These are phyloP conservation scores for Zopfia rhizophila DNA, from an alignment of 2,329 filamentous ascomycete species.

Conservation along the genomic window DNA sequence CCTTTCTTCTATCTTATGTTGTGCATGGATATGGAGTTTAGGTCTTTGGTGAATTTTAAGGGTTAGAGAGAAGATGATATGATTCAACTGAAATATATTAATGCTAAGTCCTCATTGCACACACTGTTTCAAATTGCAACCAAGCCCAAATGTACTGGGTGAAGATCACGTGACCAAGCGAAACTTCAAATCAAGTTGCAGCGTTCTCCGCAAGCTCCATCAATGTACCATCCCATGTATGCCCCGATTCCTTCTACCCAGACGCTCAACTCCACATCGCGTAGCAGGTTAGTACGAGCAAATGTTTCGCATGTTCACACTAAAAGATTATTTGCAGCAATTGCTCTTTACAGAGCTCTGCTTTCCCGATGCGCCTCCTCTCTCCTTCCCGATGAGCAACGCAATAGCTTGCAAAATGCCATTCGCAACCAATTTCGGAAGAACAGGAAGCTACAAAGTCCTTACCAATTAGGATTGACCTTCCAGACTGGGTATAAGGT, in stretches of 20 bases:
- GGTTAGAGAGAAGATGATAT: slow-evolving; percentile 23
- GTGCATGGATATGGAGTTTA: slow-evolving; percentile 46
- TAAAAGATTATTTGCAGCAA: slow-evolving; percentile 62
- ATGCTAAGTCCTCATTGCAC: no score
- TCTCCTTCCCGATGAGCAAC: slow-evolving; percentile 62
- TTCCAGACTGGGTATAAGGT: slow-evolving; percentile 77
- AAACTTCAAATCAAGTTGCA: no score
- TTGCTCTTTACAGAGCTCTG: slow-evolving; percentile 78
- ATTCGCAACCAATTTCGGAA: slow-evolving; percentile 71
- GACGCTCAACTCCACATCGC: slow-evolving; percentile 61
- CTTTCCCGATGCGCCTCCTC: slow-evolving; percentile 67
- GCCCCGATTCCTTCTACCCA: slow-evolving; percentile 58
- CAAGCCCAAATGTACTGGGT: neutral
- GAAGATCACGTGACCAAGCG: slow-evolving; percentile 41
- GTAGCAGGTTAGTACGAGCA: slow-evolving; percentile 57
- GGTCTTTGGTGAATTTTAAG: slow-evolving; percentile 24
- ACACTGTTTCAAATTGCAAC: neutral
- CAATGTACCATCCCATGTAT: slow-evolving; percentile 49
- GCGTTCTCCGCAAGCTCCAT: neutral
- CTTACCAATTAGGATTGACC: slow-evolving; percentile 68
- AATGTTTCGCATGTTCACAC: no score
- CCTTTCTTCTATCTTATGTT: slow-evolving; percentile 15
- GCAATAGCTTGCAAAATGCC: slow-evolving; percentile 65
- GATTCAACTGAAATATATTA: slow-evolving; percentile 21
- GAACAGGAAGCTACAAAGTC: slow-evolving; percentile 68